phyloP scores from a whole-genome alignment of 306 rosid genomes.

The cucumber (Cucumis sativus) region DNA sequence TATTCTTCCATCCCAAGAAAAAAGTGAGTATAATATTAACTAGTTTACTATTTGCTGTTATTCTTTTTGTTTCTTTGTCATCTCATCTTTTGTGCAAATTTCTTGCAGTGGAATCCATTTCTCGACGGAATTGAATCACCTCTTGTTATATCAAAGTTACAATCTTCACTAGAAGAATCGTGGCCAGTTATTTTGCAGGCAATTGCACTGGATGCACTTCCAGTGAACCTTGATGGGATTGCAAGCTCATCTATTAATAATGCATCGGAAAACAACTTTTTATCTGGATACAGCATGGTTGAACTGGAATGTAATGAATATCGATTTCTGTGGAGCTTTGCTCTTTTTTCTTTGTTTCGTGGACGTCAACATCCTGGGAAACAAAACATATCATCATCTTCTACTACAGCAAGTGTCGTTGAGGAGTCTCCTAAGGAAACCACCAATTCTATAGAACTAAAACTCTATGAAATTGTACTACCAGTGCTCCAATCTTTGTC shows the following conservation, averaged over 20 bases:
- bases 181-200: conserved; percentile 99
- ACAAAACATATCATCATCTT: conserved; percentile 38
- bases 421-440: conserved; percentile 35
- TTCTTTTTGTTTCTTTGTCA: background rate
- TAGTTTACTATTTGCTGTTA: background rate
- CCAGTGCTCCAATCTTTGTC: conserved; percentile 79
- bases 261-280: conserved; percentile 23
- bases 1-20: conserved; percentile 51
- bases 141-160: conserved; percentile 59
- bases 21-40: conserved; percentile 37
- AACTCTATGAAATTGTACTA: conserved; percentile 59
- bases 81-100: conserved; percentile 13
- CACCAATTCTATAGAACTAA: conserved; percentile 33
- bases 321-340: conserved; percentile 77
- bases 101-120: conserved; percentile 72
- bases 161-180: conserved; percentile 82
- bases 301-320: conserved; percentile 58
- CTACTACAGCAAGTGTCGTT: conserved; percentile 24
- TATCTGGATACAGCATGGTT: conserved; percentile 74
- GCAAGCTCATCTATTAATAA: conserved; percentile 21
- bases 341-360: conserved; percentile 70
- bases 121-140: conserved; percentile 90
- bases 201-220: conserved; percentile 85
- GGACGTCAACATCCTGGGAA: conserved; percentile 37
- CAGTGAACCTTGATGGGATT: conserved; percentile 40